Conservation (phyloP, 306 rosid species). For the Phaseolus lunatus region DNA sequence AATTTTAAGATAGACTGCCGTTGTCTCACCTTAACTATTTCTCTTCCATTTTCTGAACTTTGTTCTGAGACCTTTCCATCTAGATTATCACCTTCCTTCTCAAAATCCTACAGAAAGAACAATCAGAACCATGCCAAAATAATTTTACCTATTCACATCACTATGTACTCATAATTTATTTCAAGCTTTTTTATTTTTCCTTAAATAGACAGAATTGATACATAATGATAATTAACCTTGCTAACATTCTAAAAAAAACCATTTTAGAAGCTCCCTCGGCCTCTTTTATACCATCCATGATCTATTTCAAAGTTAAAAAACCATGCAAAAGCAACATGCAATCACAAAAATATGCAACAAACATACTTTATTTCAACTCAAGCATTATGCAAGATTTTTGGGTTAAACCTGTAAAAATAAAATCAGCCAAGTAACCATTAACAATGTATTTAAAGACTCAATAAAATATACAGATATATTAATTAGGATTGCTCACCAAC, state of each 20-base stretch:
- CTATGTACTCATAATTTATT: neutral
- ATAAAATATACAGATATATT: conserved; percentile 14
- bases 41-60: conserved; percentile 36
- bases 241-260: neutral
- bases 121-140: neutral
- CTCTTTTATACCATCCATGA: conserved; percentile 22
- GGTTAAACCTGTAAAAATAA: conserved; percentile 43
- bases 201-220: neutral
- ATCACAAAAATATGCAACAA: neutral
- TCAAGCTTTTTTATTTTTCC: neutral
- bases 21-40: conserved; percentile 44
- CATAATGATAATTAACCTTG: conserved; percentile 16
- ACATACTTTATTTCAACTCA: neutral
- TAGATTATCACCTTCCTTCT: conserved; percentile 40
- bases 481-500: conserved; percentile 45
- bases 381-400: conserved; percentile 19
- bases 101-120: neutral
- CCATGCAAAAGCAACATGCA: neutral
- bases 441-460: neutral
- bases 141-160: conserved; percentile 3
- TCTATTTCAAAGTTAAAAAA: conserved; percentile 8
- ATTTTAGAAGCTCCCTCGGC: conserved; percentile 5
- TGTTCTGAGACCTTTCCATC: conserved; percentile 25
- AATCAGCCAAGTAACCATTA: conserved; percentile 27
- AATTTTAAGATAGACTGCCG: neutral